Percentiles rank a stretch among this genome's conserved stretches.
Evolutionary conservation across 805 yeast species (phyloP).

Genomic region (Crinitomyces ghanaensis): DNA sequence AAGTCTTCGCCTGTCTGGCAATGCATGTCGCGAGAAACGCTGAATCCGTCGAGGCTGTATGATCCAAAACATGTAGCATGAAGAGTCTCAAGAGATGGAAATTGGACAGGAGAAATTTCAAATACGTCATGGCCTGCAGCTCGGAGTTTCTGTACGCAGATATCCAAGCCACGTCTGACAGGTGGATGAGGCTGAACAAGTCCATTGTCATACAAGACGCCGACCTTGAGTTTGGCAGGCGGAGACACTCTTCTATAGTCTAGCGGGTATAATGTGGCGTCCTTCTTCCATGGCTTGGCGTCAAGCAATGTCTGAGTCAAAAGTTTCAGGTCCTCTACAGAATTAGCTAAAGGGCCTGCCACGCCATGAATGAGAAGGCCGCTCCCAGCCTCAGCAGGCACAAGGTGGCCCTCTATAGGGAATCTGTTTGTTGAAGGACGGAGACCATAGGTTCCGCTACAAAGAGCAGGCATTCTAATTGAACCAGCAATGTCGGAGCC

Average conservation of each 20-base stretch:
- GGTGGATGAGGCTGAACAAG: constrained; percentile 39
- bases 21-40: constrained; percentile 32
- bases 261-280: constrained; percentile 30
- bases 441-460: constrained; percentile 25
- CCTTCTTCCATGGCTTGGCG: constrained; percentile 33
- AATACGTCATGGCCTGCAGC: constrained; percentile 38
- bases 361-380: constrained; percentile 31
- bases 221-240: constrained; percentile 32
- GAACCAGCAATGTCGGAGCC: constrained; percentile 48
- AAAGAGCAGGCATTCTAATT: constrained; percentile 38
- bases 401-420: constrained; percentile 11
- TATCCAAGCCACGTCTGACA: constrained; percentile 27
- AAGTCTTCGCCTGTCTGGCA: constrained; percentile 47
- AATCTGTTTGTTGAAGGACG: constrained; percentile 9
- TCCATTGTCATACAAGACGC: constrained; percentile 34
- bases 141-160: constrained; percentile 5
- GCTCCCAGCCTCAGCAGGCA: constrained; percentile 26
- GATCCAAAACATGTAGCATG: too few species aligned
- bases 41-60: constrained; percentile 22
- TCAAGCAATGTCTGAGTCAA: constrained; percentile 29
- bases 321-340: constrained; percentile 29
- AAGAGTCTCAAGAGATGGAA: constrained; percentile 24
- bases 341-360: constrained; percentile 37
- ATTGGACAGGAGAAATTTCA: constrained; percentile 4
- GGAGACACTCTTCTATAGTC: constrained; percentile 20